phyloP scores from a whole-genome alignment of 345 rosid genomes.

The Durio zibethinus region DNA sequence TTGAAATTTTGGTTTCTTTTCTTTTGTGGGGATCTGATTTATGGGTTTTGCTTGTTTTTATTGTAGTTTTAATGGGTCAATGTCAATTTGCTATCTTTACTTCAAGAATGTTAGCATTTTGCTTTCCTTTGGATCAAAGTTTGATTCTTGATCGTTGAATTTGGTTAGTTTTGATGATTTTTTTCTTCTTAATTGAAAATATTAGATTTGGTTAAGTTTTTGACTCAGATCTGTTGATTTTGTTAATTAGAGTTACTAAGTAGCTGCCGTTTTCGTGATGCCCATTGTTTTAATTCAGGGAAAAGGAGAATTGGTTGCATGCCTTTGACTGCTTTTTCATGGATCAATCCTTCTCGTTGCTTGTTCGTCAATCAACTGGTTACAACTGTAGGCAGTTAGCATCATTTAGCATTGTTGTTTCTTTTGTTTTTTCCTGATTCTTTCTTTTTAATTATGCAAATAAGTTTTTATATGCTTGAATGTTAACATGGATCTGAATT shows the following conservation, averaged over 20 bases:
- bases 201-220: not conserved
- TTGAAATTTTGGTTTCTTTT: not conserved
- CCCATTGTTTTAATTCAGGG: constrained; percentile 2
- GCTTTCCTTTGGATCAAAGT: constrained; percentile 5
- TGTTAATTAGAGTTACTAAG: not conserved
- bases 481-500: constrained; percentile 16
- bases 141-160: constrained; percentile 5
- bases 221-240: constrained; percentile 1
- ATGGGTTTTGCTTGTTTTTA: not conserved
- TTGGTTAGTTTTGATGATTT: constrained; percentile 4
- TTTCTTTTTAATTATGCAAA: not conserved
- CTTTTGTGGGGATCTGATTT: constrained; percentile 4
- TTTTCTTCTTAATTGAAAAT: not conserved
- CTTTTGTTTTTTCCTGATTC: not conserved
- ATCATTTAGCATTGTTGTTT: not conserved
- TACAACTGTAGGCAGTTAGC: constrained; percentile 4
- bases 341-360: constrained; percentile 14
- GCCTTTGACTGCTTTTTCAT: not conserved
- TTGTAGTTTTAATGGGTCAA: constrained; percentile 3
- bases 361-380: constrained; percentile 14
- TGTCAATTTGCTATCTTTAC: not conserved
- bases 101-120: not conserved
- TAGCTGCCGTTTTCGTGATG: constrained; percentile 10
- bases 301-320: not conserved
- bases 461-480: not conserved